These are phyloP conservation scores for Rhizopogon vesiculosus DNA, from an alignment of 768 basidiomycete species.

Conservation along the genomic window DNA sequence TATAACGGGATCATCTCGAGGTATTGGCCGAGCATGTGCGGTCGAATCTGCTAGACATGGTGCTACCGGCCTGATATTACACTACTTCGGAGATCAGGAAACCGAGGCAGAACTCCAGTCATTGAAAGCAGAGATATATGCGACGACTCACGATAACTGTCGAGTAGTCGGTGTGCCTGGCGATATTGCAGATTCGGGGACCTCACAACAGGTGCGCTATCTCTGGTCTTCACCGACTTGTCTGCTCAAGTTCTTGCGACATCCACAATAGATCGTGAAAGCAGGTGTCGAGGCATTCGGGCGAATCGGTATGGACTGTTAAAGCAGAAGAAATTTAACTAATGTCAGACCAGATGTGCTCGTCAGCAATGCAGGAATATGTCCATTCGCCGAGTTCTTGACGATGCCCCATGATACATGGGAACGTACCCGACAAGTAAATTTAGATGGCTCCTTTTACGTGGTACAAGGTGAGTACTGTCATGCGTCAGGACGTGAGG, in stretches of 20 bases:
- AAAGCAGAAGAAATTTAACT: background rate
- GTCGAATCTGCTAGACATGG: conserved; percentile 62
- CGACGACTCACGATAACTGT: conserved; percentile 24
- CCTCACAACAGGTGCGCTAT: conserved; percentile 45
- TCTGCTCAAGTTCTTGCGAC: background rate
- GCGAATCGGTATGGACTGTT: conserved; percentile 50
- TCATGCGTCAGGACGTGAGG: background rate
- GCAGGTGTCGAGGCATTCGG: conserved; percentile 56
- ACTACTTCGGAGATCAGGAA: conserved; percentile 59
- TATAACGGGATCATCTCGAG: conserved; percentile 71
- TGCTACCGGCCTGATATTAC: conserved; percentile 58
- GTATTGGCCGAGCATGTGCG: conserved; percentile 69
- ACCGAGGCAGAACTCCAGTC: conserved; percentile 44
- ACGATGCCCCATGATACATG: conserved; percentile 46
- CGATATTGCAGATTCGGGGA: conserved; percentile 57
- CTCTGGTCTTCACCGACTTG: background rate
- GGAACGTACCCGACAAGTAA: conserved; percentile 47
- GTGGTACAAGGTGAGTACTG: conserved; percentile 48
- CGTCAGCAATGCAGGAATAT: conserved; percentile 62
- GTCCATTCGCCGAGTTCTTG: conserved; percentile 73
- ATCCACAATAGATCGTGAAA: conserved; percentile 47
- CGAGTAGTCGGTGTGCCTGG: conserved; percentile 51
- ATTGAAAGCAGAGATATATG: conserved; percentile 41
- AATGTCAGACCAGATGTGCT: conserved; percentile 33
- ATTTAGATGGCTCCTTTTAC: conserved; percentile 75